These are phyloP conservation scores for Pholiota molesta DNA, from an alignment of 768 basidiomycete species.

Conservation along the genomic window DNA sequence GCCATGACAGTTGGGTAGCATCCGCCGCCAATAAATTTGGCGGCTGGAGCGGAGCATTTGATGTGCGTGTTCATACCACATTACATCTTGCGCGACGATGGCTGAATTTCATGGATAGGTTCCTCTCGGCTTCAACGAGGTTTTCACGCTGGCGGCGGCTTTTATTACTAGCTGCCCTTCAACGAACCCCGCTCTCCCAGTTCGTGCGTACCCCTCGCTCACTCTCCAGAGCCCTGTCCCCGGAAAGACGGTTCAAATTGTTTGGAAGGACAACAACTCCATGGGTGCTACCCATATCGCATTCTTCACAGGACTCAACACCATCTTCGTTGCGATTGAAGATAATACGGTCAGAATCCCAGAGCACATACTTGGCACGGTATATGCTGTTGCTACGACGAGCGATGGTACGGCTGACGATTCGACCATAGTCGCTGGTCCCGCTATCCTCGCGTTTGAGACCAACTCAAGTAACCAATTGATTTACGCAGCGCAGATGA, in stretches of 20 bases:
- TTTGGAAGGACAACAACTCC: constrained; percentile 10
- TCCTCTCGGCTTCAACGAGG: constrained; percentile 24
- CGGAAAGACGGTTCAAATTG: constrained; percentile 22
- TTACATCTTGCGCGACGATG: too few species aligned
- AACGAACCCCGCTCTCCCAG: constrained; percentile 53
- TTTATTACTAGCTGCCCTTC: constrained; percentile 60
- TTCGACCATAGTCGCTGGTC: constrained; percentile 45
- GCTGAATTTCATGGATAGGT: constrained; percentile 21
- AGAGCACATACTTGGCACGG: constrained; percentile 39
- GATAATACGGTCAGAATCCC: constrained; percentile 41
- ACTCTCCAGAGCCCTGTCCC: constrained; percentile 31
- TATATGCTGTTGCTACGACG: constrained; percentile 49
- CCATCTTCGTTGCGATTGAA: constrained; percentile 32
- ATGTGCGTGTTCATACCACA: constrained; percentile 24
- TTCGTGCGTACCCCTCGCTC: constrained; percentile 56
- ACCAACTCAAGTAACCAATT: constrained; percentile 17
- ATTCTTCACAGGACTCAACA: constrained; percentile 49
- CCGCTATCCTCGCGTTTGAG: constrained; percentile 20
- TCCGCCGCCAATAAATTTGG: constrained; percentile 43
- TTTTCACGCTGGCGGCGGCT: constrained; percentile 40
- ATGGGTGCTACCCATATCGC: constrained; percentile 31
- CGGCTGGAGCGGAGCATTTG: constrained; percentile 56
- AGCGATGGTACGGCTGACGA: constrained; percentile 34
- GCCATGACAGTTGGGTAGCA: constrained; percentile 60
- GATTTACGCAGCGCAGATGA: constrained; percentile 3